Evolutionary conservation across 1,139 yeast species (phyloP).

Genomic region (Taiozyma sp.): DNA sequence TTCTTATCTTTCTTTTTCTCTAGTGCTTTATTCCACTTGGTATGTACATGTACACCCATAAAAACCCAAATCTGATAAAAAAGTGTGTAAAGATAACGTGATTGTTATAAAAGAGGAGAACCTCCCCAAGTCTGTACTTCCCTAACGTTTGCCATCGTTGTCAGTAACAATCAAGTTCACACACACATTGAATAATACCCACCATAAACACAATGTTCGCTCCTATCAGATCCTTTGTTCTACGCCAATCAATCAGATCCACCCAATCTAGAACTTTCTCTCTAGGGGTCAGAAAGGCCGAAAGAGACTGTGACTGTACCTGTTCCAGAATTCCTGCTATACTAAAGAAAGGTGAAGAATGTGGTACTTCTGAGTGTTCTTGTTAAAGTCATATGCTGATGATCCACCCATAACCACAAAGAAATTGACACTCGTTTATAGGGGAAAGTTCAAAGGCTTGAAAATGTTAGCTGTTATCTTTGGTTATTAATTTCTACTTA

Average conservation of each 20-base stretch:
- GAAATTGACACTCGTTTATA: neutral
- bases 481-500: neutral
- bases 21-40: neutral
- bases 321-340: constrained; percentile 12
- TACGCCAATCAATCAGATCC: neutral
- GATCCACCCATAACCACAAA: neutral
- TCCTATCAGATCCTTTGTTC: constrained; percentile 9
- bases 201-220: constrained; percentile 10
- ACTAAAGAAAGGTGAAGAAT: constrained; percentile 20
- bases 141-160: neutral
- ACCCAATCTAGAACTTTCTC: constrained; percentile 9
- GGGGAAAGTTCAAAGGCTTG: neutral
- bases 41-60: neutral
- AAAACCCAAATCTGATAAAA: neutral
- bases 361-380: constrained; percentile 23
- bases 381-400: constrained; percentile 8
- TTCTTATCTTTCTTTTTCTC: too few species aligned
- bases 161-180: neutral
- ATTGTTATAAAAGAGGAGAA: neutral
- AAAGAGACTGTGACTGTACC: constrained; percentile 25
- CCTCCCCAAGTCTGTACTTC: neutral
- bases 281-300: constrained; percentile 9
- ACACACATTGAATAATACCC: neutral
- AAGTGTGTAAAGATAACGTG: neutral
- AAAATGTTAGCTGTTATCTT: neutral